Base-by-base conservation (phyloP, 352 stramenopile species). In the Thraustochytrium striatum region DNA sequence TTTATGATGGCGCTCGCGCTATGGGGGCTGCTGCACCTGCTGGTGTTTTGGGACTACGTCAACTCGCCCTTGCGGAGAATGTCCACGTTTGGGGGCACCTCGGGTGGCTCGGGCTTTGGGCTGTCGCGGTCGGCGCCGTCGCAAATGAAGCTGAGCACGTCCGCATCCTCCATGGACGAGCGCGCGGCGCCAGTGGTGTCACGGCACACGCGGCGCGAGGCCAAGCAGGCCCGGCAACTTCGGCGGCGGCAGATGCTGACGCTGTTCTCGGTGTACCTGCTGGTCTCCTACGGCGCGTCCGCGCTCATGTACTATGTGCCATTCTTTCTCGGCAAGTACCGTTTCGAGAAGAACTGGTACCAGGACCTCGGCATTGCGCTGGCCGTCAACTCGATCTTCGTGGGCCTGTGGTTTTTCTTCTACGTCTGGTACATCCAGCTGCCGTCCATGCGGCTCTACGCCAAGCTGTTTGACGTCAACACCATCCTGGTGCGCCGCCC, bases 341-440 rank as follows among this genome's bases (percentile, higher is more conserved):
- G 50, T 9, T 61, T 55, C 50, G 32, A 58, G 16, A 3, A 30
- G 11, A 25, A 16, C n/a, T 75, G 16, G 0, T 16, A 9, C 5
- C 65, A 75, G 41, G 65, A 75, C 32, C 36, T 75, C 52, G 65
- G 65, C 35, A 61, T 75, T 39, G 21, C 41, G 1, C 13, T 75
- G 5, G 61, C 65, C n/a, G 65, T 43, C 2, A 61, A 7, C 43
- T 72, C 65, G 0, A 75, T 75, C 39, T 75, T 75, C 52, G 13
- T 11, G 1, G 65, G 41, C 13, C 52, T 75, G 7, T 75, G 65
- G 65, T 30, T 38, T 30, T 75, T 75, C 65, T 75, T 75, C 36
- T 68, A 50, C 32, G 50, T 75, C 35, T 75, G 65, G 65, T 75
- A 68, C 30, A 30, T 61, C 32, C 65, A 75, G 30, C 65, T 75